phyloP scores from a whole-genome alignment of 2,329 filamentous ascomycete genomes.

The Colletotrichum liaoningense region DNA sequence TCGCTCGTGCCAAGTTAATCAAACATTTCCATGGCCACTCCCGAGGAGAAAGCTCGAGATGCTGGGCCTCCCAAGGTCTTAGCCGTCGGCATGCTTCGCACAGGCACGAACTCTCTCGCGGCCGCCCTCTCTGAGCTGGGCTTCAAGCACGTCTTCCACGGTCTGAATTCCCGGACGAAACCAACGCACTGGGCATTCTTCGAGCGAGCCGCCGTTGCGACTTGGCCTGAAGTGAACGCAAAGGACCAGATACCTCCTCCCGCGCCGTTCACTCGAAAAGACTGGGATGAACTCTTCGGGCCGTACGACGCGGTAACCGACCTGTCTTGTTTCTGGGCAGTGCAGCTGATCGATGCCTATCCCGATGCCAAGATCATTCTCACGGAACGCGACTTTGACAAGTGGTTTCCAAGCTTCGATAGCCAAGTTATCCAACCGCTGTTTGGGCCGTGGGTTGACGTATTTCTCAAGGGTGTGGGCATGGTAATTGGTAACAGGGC shows the following conservation, averaged over 20 bases:
- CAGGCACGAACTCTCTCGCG: constrained; percentile 32
- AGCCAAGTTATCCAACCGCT: constrained; percentile 43
- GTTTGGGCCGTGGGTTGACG: constrained; percentile 34
- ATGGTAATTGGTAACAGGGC: constrained; percentile 47
- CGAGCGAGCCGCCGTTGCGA: constrained; percentile 12
- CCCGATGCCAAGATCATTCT: constrained; percentile 49
- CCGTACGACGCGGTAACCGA: constrained; percentile 46
- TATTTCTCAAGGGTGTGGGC: constrained; percentile 40
- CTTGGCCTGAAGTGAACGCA: constrained; percentile 20
- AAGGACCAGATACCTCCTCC: not conserved
- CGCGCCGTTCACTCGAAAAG: constrained; percentile 34
- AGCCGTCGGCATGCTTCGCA: constrained; percentile 35
- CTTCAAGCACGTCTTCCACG: constrained; percentile 33
- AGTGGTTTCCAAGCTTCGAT: constrained; percentile 46
- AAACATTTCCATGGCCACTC: constrained; percentile 7
- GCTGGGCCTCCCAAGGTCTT: constrained; percentile 27
- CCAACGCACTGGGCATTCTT: constrained; percentile 27
- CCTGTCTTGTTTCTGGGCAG: constrained; percentile 40
- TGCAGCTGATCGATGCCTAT: constrained; percentile 44
- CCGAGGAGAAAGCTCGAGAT: not conserved
- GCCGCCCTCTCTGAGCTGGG: constrained; percentile 27
- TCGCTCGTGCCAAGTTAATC: not conserved
- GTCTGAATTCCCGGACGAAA: constrained; percentile 15
- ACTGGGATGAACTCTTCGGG: constrained; percentile 49
- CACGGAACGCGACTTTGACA: constrained; percentile 44